Evolutionary conservation across 1,139 yeast genomes (phyloP).

Genomic region (Candida sp.): DNA sequence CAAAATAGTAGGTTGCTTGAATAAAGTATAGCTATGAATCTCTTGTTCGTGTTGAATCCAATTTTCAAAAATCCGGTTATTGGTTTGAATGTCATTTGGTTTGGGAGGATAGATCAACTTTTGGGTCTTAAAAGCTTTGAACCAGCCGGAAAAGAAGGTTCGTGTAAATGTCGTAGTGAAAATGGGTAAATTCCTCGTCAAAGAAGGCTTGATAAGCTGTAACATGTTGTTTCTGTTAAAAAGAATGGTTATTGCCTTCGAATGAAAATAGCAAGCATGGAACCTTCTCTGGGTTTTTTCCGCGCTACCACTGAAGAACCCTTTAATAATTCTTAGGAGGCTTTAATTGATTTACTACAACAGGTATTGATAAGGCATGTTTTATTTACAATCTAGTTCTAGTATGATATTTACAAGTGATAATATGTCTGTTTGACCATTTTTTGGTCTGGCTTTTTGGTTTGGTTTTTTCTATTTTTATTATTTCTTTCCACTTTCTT

Average conservation of each 20-base stretch:
- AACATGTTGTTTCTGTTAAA: too few relatives aligned
- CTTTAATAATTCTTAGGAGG: too few relatives aligned
- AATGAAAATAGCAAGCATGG: too few relatives aligned
- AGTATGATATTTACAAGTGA: neutral
- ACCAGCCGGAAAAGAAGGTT: slow-evolving; percentile 4
- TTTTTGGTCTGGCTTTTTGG: too few relatives aligned
- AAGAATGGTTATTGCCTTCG: too few relatives aligned
- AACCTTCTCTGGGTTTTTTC: too few relatives aligned
- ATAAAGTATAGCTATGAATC: slow-evolving; percentile 51
- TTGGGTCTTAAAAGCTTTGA: slow-evolving; percentile 7
- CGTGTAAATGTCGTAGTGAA: neutral
- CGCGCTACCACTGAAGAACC: too few relatives aligned
- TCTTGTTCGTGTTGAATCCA: slow-evolving; percentile 50
- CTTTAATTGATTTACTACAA: too few relatives aligned
- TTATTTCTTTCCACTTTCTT: slow-evolving; percentile 6
- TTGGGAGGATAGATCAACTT: slow-evolving; percentile 38
- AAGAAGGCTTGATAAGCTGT: neutral
- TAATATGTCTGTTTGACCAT: neutral
- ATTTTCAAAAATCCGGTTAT: slow-evolving; percentile 37
- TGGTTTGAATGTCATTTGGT: slow-evolving; percentile 34
- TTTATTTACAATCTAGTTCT: neutral
- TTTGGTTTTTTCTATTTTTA: neutral
- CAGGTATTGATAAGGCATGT: too few relatives aligned
- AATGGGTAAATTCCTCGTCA: neutral
- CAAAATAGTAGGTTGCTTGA: slow-evolving; percentile 59